Percentiles rank a stretch among this genome's conserved stretches.
phyloP scores from a whole-genome alignment of 2,329 filamentous ascomycete species.

The Stagonosporopsis tanaceti region DNA sequence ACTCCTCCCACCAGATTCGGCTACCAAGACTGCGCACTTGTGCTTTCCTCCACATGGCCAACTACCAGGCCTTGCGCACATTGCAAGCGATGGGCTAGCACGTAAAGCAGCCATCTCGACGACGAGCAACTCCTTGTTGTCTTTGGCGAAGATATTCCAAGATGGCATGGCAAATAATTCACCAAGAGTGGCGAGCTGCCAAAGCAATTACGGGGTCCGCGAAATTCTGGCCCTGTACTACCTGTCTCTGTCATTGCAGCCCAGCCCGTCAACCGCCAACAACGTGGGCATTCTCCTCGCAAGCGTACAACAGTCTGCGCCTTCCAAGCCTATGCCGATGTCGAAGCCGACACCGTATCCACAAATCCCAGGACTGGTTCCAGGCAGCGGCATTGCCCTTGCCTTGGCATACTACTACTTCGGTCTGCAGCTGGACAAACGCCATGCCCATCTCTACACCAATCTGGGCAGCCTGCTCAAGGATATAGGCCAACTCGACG shows the following conservation, averaged over 20 bases:
- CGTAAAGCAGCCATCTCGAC: conserved; percentile 86
- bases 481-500: conserved; percentile 90
- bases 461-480: conserved; percentile 95
- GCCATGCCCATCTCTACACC: conserved; percentile 95
- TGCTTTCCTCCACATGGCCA: conserved; percentile 80
- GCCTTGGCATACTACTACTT: conserved; percentile 96
- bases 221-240: conserved; percentile 97
- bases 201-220: conserved; percentile 77
- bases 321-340: conserved; percentile 53
- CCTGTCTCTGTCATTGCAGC: conserved; percentile 89
- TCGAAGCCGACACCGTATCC: conserved; percentile 47
- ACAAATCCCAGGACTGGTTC: conserved; percentile 77
- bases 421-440: conserved; percentile 82
- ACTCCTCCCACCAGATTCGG: conserved; percentile 82
- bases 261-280: conserved; percentile 96
- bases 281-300: conserved; percentile 98
- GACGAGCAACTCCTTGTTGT: conserved; percentile 93
- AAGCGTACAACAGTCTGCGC: conserved; percentile 78
- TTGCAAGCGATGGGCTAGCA: conserved; percentile 71
- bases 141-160: conserved; percentile 96
- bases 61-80: conserved; percentile 78
- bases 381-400: conserved; percentile 86
- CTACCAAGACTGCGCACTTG: conserved; percentile 80
- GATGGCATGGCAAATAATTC: conserved; percentile 86
- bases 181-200: conserved; percentile 60